These are phyloP conservation scores for Malus hybrid DNA, from an alignment of 331 rosid species.

Conservation along the genomic window DNA sequence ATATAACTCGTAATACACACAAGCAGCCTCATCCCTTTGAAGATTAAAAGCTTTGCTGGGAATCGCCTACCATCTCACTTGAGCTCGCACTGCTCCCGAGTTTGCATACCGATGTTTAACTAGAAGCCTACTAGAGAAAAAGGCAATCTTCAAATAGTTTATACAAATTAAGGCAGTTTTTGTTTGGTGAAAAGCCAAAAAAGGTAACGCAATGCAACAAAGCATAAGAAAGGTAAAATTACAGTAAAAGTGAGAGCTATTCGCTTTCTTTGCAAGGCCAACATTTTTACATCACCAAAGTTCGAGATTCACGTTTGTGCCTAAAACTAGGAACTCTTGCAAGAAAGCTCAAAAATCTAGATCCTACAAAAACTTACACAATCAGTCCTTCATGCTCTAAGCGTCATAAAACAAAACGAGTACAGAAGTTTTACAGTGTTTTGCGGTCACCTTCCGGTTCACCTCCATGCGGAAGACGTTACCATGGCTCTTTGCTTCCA, in stretches of 20 bases:
- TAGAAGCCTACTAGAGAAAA: too few species aligned
- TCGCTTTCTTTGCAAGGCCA: constrained; percentile 16
- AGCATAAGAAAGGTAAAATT: not conserved
- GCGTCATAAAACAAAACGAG: not conserved
- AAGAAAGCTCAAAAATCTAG: too few species aligned
- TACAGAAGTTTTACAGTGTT: constrained; percentile 15
- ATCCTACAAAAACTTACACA: constrained; percentile 23
- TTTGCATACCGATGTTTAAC: not conserved
- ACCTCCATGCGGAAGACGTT: constrained; percentile 80
- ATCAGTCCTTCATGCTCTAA: constrained; percentile 15
- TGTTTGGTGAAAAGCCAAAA: not conserved
- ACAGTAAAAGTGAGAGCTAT: not conserved
- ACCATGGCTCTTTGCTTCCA: constrained; percentile 66
- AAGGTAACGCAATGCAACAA: not conserved
- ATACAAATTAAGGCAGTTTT: not conserved
- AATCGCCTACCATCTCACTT: not conserved
- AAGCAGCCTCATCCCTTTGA: too few species aligned
- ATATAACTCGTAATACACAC: too few species aligned
- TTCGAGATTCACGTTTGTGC: constrained; percentile 12
- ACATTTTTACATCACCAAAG: constrained; percentile 38
- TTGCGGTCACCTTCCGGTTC: constrained; percentile 9
- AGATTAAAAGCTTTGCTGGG: too few species aligned
- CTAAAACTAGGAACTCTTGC: constrained; percentile 3
- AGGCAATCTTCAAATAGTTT: too few species aligned
- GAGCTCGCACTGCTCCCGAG: not conserved